Evolutionary conservation across 2,329 filamentous ascomycete species (phyloP), one percentile per base, ranked within the genome.

Genomic region (Botryotinia calthae): DNA sequence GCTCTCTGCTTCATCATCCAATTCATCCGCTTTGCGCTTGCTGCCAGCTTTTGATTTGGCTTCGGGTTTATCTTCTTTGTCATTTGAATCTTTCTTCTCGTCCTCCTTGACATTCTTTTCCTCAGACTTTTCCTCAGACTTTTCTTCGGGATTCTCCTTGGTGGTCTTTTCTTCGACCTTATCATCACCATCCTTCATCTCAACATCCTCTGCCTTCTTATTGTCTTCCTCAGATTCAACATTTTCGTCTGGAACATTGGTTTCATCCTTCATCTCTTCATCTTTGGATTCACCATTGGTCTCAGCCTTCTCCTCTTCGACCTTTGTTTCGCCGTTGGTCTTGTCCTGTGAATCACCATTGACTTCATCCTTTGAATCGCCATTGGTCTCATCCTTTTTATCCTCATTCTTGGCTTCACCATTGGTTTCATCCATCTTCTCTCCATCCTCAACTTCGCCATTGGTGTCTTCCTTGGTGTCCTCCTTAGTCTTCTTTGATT

Each of bases 341-440:
- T 73, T 59, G 22, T 25, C 44, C 16, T 70, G 61, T 12, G 16
- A 6, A 68, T 69, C n/a, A 67, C 73, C 48, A 25, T 78, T 74
- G 1, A 37, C 37, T 37, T 37, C 63, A 25, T 28, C 44, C 16
- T 70, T 64, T 12, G 16, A 18, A 66, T 69, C n/a, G 65, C 73
- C 48, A 25, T 78, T 74, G 1, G 73, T 74, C 6, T 71, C 62
- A 2, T 74, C 73, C 20, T 73, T 74, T 18, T 77, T 74, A 48
- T 80, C 76, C 2, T 77, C 75, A 14, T 75, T 74, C 59, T 78
- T 80, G 2, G 51, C 76, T 73, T 74, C 34, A 8, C 12, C 58
- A n/a, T 61, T 34, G 14, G 4, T 31, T 77, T 77, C 75, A 34
- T 77, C 76, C 72, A 84, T 80, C 42, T 81, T 79, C 22, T 81